Percentiles rank a stretch among this genome's conserved stretches.
phyloP scores from a whole-genome alignment of 148 eudicot genomes.

The Fagopyrum esculentum region DNA sequence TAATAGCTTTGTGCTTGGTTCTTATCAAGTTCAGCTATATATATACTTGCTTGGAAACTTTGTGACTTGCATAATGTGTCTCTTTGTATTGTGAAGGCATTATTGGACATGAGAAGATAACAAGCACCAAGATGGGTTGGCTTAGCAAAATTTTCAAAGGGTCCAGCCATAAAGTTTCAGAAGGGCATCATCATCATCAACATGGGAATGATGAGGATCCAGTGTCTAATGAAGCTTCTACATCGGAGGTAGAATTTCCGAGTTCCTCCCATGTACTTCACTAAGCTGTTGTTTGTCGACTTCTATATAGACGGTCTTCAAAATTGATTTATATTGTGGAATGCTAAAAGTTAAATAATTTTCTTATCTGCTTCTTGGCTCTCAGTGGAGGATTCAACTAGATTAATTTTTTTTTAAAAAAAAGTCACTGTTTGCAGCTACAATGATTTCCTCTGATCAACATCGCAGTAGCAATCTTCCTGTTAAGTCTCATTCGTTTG shows the following conservation, averaged over 20 bases:
- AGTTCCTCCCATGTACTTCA: not conserved
- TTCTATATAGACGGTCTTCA: not conserved
- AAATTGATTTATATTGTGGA: not conserved
- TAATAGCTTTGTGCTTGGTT: not conserved
- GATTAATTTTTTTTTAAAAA: not conserved
- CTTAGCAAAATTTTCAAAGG: conserved; percentile 78
- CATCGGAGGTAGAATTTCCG: conserved; percentile 40
- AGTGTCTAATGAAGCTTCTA: conserved; percentile 43
- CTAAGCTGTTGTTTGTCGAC: not conserved
- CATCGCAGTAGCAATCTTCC: not conserved
- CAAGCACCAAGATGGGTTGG: conserved; percentile 53
- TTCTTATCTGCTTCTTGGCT: not conserved
- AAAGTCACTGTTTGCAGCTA: not conserved
- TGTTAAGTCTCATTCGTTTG: not conserved
- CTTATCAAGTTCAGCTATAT: not conserved
- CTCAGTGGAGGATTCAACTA: not conserved
- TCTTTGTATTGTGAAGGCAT: not conserved
- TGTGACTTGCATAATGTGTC: not conserved
- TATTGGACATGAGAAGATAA: conserved; percentile 10
- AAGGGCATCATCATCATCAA: conserved; percentile 27
- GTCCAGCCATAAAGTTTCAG: conserved; percentile 55
- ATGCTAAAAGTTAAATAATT: not conserved
- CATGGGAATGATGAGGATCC: conserved; percentile 39
- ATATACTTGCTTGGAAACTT: not conserved
- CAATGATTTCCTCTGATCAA: not conserved